Conservation (phyloP, 208 protist species). For the Leishmania tropica region DNA sequence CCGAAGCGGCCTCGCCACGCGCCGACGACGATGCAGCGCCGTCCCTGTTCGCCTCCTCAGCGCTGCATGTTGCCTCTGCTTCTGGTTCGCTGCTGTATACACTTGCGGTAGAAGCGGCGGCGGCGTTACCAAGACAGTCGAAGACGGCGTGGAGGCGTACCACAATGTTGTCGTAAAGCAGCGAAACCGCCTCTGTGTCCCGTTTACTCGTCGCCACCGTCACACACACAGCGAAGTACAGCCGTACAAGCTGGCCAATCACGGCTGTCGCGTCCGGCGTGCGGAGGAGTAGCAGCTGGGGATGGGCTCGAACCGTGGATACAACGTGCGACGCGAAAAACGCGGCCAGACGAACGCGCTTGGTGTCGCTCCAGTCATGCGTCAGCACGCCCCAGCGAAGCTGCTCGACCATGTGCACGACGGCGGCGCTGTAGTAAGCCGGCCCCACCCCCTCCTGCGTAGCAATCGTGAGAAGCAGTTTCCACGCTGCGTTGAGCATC, state of each 20-base stretch:
- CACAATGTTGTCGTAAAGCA: constrained; percentile 49
- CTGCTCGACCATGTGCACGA: constrained; percentile 65
- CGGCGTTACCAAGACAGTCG: constrained; percentile 42
- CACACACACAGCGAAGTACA: constrained; percentile 53
- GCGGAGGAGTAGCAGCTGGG: constrained; percentile 27
- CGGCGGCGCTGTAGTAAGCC: constrained; percentile 28
- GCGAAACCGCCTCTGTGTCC: constrained; percentile 24
- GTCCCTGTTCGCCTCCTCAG: background rate
- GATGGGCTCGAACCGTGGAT: constrained; percentile 55
- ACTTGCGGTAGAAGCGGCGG: constrained; percentile 4
- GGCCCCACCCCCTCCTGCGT: constrained; percentile 28
- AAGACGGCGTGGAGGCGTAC: constrained; percentile 54
- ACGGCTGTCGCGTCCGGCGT: constrained; percentile 14
- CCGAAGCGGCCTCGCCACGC: background rate
- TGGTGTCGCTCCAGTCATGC: constrained; percentile 75
- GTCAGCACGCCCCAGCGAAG: constrained; percentile 60
- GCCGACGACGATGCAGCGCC: constrained; percentile 4
- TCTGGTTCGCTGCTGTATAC: background rate
- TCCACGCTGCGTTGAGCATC: constrained; percentile 72
- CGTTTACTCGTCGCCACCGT: constrained; percentile 50
- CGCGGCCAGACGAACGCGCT: constrained; percentile 49
- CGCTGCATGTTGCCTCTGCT: background rate
- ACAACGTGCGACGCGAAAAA: constrained; percentile 80
- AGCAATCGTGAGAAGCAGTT: constrained; percentile 57
- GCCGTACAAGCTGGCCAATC: constrained; percentile 35